Conservation (phyloP, 352 stramenopile genomes). For the Elongisporangium senticosum region DNA sequence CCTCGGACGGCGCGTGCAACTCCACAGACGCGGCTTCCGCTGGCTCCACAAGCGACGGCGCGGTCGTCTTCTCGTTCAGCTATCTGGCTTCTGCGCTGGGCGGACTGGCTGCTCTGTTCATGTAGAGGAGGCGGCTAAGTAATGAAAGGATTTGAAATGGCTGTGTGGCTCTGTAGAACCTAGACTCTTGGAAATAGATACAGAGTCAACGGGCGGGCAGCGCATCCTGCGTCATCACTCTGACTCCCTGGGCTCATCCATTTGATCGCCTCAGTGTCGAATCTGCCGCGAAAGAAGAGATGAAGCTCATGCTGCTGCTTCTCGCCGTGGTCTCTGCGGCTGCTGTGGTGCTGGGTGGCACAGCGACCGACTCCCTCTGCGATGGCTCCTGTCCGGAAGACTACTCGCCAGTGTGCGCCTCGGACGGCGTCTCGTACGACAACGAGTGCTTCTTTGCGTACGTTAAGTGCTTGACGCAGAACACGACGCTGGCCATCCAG, state of each 20-base stretch:
- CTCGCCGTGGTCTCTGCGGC: constrained; percentile 18
- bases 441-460: constrained; percentile 47
- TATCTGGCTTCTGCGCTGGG: not conserved
- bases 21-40: not conserved
- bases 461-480: constrained; percentile 22
- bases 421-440: constrained; percentile 44
- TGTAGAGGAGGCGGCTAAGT: not conserved
- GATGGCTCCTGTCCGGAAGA: constrained; percentile 14
- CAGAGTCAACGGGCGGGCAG: not conserved
- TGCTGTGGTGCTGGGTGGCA: constrained; percentile 9
- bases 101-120: not conserved
- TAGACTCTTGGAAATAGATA: not conserved
- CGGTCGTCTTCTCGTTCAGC: constrained; percentile 3
- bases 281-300: not conserved
- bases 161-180: not conserved
- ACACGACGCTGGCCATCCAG: constrained; percentile 18
- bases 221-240: not conserved
- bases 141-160: not conserved
- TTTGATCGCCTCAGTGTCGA: not conserved
- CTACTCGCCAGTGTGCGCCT: constrained; percentile 44
- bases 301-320: not conserved
- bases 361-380: constrained; percentile 10
- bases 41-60: not conserved
- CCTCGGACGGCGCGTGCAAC: constrained; percentile 19
- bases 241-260: not conserved